Conservation (phyloP, 441 rosid species). For the Euphorbia corollata region DNA sequence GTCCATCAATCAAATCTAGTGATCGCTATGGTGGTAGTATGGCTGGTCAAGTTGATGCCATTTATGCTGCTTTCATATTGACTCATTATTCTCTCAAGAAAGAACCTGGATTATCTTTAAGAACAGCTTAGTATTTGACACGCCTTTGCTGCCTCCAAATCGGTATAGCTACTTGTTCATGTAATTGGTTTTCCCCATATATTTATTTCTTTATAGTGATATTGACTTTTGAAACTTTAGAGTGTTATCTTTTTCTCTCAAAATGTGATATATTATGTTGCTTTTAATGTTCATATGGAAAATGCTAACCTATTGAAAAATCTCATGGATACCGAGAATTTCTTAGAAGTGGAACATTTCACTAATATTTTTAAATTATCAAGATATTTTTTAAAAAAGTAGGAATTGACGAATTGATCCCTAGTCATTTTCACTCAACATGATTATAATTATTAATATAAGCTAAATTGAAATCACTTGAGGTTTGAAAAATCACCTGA, state of each 20-base stretch:
- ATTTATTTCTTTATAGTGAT: neutral
- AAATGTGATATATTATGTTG: neutral
- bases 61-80: constrained; percentile 75
- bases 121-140: constrained; percentile 18
- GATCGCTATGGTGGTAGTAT: constrained; percentile 25
- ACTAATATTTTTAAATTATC: too few species aligned
- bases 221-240: too few species aligned
- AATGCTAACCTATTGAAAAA: too few species aligned
- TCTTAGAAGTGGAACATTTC: too few species aligned
- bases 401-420: too few species aligned
- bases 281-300: neutral
- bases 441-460: too few species aligned
- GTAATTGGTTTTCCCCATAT: neutral
- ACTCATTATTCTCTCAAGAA: constrained; percentile 38
- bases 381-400: too few species aligned
- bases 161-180: neutral
- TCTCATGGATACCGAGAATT: too few species aligned
- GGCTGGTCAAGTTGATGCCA: constrained; percentile 45
- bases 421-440: too few species aligned
- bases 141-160: neutral
- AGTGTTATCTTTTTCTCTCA: neutral
- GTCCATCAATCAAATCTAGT: constrained; percentile 43
- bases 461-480: too few species aligned
- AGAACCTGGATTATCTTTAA: constrained; percentile 24
- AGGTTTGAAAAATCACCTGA: constrained; percentile 36